phyloP scores from a whole-genome alignment of 192 early-diverging fungal genomes.

The Gonapodya prolifera region DNA sequence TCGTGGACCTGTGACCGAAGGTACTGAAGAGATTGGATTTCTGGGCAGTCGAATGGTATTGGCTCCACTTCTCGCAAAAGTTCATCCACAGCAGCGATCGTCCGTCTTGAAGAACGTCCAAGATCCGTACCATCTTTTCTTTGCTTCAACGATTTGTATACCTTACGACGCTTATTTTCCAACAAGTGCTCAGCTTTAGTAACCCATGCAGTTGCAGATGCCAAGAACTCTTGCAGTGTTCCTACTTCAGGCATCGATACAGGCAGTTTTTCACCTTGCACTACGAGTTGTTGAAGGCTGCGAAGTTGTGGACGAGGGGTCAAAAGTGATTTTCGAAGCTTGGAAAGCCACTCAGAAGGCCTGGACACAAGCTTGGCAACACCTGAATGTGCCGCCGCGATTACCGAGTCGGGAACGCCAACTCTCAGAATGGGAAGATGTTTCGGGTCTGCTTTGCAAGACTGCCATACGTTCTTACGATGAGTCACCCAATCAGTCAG shows the following conservation, averaged over 20 bases:
- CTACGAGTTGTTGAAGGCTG: not conserved
- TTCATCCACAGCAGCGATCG: not conserved
- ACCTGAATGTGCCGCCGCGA: not conserved
- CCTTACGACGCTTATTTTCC: not conserved
- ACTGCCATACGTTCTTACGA: too few species aligned
- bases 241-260: not conserved
- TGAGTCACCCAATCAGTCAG: too few species aligned
- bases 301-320: not conserved
- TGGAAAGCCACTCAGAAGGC: not conserved
- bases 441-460: not conserved
- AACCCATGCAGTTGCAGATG: not conserved
- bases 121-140: not conserved
- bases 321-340: not conserved
- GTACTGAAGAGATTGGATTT: not conserved
- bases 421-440: not conserved
- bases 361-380: not conserved
- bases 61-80: not conserved
- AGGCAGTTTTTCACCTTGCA: not conserved
- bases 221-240: not conserved
- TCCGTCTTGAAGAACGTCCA: not conserved
- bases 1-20: not conserved
- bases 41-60: not conserved
- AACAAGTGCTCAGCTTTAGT: not conserved
- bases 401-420: not conserved
- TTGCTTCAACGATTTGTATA: not conserved